Evolutionary conservation across 305 asterid genomes (phyloP).

Genomic region (Fraxinus floribunda): DNA sequence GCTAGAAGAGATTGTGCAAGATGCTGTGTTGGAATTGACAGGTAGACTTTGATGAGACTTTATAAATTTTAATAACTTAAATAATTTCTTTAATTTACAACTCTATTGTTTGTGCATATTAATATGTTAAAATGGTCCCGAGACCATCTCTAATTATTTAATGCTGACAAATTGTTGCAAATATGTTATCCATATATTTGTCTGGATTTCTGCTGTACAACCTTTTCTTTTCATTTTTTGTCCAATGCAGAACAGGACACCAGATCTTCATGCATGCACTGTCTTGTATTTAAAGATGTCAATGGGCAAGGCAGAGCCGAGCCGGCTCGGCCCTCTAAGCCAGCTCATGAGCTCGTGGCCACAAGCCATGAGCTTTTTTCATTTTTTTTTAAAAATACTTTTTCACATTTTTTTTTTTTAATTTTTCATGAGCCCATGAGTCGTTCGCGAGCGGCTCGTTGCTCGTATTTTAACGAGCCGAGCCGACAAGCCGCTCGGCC

Average conservation of each 20-base stretch:
- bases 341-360: too few species aligned
- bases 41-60: slow-evolving; percentile 41
- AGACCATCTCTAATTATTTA: slow-evolving; percentile 33
- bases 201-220: slow-evolving; percentile 29
- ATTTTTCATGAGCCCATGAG: too few species aligned
- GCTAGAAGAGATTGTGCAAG: slow-evolving; percentile 74
- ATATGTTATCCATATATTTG: slow-evolving; percentile 17
- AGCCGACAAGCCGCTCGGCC: too few species aligned
- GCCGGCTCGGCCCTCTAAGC: too few species aligned
- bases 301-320: too few species aligned
- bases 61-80: slow-evolving; percentile 19
- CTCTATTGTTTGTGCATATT: slow-evolving; percentile 30
- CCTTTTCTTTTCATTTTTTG: not conserved
- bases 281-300: too few species aligned
- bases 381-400: too few species aligned
- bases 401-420: too few species aligned
- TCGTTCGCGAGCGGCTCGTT: too few species aligned
- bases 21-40: slow-evolving; percentile 64
- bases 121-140: slow-evolving; percentile 34
- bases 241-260: not conserved
- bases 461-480: too few species aligned
- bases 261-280: not conserved
- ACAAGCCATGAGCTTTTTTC: too few species aligned
- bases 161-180: slow-evolving; percentile 26
- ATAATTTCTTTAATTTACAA: slow-evolving; percentile 14